These are phyloP conservation scores for Penicillium nucicola DNA, from an alignment of 495 filamentous ascomycete genomes.

Conservation along the genomic window DNA sequence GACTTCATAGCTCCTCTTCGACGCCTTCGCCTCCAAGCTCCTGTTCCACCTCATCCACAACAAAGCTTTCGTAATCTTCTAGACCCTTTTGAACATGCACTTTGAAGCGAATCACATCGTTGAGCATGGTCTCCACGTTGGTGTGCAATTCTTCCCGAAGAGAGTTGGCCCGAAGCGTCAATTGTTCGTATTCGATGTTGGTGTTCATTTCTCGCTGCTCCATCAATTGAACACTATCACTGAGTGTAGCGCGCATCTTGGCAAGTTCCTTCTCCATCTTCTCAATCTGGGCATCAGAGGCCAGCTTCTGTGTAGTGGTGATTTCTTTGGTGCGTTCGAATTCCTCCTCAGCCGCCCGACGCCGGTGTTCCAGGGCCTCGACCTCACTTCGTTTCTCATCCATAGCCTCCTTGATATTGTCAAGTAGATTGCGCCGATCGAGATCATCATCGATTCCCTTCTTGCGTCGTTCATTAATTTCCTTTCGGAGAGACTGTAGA, in stretches of 20 bases:
- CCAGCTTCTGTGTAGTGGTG: conserved; percentile 79
- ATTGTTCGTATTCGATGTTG: conserved; percentile 93
- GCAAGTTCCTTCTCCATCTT: conserved; percentile 97
- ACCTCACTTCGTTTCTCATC: conserved; percentile 92
- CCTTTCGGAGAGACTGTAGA: conserved; percentile 75
- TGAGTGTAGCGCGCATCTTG: conserved; percentile 80
- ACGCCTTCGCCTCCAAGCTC: conserved; percentile 58
- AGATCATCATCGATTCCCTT: conserved; percentile 80
- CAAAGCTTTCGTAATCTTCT: conserved; percentile 89
- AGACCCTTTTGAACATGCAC: conserved; percentile 89
- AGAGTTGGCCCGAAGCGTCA: conserved; percentile 76
- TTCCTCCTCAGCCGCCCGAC: conserved; percentile 83
- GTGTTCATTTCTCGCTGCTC: conserved; percentile 96
- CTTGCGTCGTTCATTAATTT: conserved; percentile 82
- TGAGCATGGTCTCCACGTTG: conserved; percentile 91
- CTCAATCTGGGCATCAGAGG: conserved; percentile 89
- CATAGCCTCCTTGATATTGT: conserved; percentile 89
- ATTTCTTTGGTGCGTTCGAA: conserved; percentile 92
- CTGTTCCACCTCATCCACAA: conserved; percentile 84
- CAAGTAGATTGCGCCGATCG: conserved; percentile 85
- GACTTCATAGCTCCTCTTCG: conserved; percentile 32
- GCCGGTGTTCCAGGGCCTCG: conserved; percentile 82
- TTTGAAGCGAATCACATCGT: conserved; percentile 98
- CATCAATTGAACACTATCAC: conserved; percentile 87
- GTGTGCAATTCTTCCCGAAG: conserved; percentile 92